Percentiles rank a stretch among this genome's conserved stretches.
Conservation (phyloP, 805 yeast genomes). For the Maudiozyma barnettii region DNA sequence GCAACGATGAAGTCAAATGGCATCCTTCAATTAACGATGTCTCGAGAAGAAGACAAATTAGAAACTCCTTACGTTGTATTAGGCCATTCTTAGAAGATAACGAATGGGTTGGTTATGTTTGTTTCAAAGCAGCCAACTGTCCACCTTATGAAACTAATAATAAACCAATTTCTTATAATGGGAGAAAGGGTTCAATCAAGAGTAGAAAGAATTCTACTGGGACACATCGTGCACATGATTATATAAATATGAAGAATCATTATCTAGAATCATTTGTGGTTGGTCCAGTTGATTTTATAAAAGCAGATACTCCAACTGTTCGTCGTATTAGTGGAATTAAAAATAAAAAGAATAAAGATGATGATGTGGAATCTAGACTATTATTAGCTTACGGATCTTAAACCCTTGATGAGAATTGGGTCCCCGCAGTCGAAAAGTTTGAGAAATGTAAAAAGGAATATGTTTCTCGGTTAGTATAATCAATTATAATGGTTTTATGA, state of each 20-base stretch:
- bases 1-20: conserved; percentile 36
- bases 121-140: conserved; percentile 27
- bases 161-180: conserved; percentile 8
- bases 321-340: not conserved
- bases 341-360: not conserved
- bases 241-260: conserved; percentile 13
- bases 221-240: not conserved
- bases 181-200: not conserved
- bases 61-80: conserved; percentile 49
- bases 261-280: conserved; percentile 20
- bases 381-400: not conserved
- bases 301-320: conserved; percentile 6
- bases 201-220: not conserved
- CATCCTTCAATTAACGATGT: conserved; percentile 33
- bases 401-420: too few relatives aligned
- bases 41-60: conserved; percentile 35
- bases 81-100: conserved; percentile 44
- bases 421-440: too few relatives aligned
- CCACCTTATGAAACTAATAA: conserved; percentile 21
- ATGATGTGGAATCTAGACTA: not conserved
- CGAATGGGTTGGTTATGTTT: conserved; percentile 41
- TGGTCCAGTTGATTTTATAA: conserved; percentile 24
- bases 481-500: not conserved
- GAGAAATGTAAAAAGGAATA: not conserved
- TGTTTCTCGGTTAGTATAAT: not conserved